These are phyloP conservation scores for Aspergillus latus DNA, from an alignment of 2,329 filamentous ascomycete species.

Conservation along the genomic window DNA sequence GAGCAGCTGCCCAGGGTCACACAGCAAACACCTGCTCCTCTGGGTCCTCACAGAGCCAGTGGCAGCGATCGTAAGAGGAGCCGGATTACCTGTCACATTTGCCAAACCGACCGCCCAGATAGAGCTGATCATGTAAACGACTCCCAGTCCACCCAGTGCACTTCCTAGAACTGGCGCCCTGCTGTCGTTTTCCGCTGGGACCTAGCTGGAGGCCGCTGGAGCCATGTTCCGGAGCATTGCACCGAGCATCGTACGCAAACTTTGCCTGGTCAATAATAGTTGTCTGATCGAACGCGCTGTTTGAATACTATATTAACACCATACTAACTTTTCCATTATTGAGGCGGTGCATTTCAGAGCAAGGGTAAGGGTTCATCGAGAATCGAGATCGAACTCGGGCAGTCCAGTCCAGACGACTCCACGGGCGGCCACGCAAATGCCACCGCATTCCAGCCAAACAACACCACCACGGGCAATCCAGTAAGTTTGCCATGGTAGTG, in stretches of 20 bases:
- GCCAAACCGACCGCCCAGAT: neutral
- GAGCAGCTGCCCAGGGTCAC: neutral
- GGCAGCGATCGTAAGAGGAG: neutral
- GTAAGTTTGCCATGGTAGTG: conserved; percentile 1
- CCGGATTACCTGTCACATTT: conserved; percentile 10
- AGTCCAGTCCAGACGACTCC: neutral
- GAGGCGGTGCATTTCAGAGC: neutral
- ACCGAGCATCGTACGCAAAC: neutral
- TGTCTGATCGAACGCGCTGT: neutral
- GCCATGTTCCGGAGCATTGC: no score
- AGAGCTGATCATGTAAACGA: neutral
- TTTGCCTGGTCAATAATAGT: neutral
- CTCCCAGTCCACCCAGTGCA: neutral
- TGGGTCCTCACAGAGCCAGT: neutral
- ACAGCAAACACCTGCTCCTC: conserved; percentile 1
- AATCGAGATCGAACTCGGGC: neutral
- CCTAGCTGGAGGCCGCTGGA: no score
- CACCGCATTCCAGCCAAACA: conserved; percentile 11
- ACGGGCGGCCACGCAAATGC: conserved; percentile 3
- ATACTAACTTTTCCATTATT: neutral
- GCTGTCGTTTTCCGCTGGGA: neutral
- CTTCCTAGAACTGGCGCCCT: neutral
- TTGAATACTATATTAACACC: neutral
- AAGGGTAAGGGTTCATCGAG: neutral
- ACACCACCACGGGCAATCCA: conserved; percentile 8